Evolutionary conservation across 257 asterid species (phyloP).

Genomic region (Capsicum pubescens): DNA sequence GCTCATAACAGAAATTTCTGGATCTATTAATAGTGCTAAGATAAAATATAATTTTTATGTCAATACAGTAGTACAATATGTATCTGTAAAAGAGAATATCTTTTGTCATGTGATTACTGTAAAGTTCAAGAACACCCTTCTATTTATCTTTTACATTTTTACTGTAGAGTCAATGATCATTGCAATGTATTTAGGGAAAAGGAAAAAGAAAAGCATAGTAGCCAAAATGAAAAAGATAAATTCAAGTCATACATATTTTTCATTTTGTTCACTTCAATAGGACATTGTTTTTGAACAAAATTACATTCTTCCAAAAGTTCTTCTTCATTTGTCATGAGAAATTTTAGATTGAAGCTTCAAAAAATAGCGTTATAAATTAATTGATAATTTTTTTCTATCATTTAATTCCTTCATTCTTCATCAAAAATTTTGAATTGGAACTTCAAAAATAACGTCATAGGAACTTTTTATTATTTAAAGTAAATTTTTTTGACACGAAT

Average conservation of each 20-base stretch:
- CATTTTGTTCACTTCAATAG: not conserved
- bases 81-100: not conserved
- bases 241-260: not conserved
- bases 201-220: not conserved
- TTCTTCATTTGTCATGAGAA: too few species aligned
- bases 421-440: not conserved
- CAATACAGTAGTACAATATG: constrained; percentile 1
- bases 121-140: not conserved
- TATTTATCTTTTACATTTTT: not conserved
- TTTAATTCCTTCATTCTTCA: not conserved
- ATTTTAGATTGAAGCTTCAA: too few species aligned
- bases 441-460: not conserved
- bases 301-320: too few species aligned
- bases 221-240: not conserved
- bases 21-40: not conserved
- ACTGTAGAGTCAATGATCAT: not conserved
- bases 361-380: too few species aligned
- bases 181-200: not conserved
- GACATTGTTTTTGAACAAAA: not conserved
- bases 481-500: too few species aligned
- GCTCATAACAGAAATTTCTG: not conserved
- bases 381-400: too few species aligned
- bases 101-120: not conserved
- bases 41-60: not conserved
- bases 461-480: not conserved